These are phyloP conservation scores for Populus ilicifolia DNA, from an alignment of 345 rosid genomes.

Conservation along the genomic window DNA sequence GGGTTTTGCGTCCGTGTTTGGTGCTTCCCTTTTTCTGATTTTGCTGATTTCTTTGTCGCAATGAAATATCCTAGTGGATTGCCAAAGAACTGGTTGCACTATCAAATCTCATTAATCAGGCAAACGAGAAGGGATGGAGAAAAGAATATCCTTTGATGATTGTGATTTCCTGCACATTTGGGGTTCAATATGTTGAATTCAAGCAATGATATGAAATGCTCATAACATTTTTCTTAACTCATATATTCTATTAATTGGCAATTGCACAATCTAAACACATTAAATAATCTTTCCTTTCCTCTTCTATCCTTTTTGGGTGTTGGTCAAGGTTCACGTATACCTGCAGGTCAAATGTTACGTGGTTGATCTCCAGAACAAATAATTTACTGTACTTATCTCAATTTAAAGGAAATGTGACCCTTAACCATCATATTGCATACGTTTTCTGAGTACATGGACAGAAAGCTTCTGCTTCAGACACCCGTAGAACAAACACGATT, in stretches of 20 bases:
- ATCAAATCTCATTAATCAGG: conserved; percentile 33
- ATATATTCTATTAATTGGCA: not conserved
- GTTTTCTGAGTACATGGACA: conserved; percentile 31
- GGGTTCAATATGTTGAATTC: not conserved
- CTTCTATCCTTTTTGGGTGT: not conserved
- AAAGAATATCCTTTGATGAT: conserved; percentile 57
- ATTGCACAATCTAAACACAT: not conserved
- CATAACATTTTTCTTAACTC: not conserved
- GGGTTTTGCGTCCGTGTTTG: not conserved
- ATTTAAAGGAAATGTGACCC: not conserved
- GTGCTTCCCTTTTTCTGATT: not conserved
- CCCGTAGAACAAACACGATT: conserved; percentile 45
- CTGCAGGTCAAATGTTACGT: not conserved
- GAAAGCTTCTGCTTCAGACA: conserved; percentile 30
- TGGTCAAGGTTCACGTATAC: not conserved
- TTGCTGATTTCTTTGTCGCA: not conserved
- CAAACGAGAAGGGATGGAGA: conserved; percentile 64
- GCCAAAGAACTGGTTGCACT: conserved; percentile 33
- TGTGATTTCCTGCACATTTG: not conserved
- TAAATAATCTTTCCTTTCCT: not conserved
- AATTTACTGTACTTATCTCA: not conserved
- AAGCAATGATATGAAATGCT: not conserved
- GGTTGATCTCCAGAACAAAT: not conserved
- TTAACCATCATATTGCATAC: conserved; percentile 27
- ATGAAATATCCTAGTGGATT: conserved; percentile 37